phyloP scores from a whole-genome alignment of 257 asterid genomes.

The Coffea eugenioides region DNA sequence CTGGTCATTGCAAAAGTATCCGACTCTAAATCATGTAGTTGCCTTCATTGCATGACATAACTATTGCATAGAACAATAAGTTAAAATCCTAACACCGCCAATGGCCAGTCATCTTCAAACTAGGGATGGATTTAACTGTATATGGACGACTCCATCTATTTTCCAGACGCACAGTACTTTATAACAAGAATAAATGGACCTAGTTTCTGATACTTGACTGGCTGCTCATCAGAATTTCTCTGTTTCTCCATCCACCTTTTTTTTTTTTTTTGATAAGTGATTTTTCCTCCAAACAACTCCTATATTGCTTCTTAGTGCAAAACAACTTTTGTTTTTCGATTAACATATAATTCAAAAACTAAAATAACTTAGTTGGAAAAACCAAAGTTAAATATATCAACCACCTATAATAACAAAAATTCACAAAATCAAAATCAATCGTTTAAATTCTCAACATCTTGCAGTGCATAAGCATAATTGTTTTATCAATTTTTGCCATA shows the following conservation, averaged over 20 bases:
- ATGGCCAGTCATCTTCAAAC: not conserved
- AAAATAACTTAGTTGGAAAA: not conserved
- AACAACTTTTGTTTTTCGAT: not conserved
- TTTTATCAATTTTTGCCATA: not conserved
- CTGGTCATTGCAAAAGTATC: not conserved
- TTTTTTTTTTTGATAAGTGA: not conserved
- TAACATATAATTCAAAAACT: not conserved
- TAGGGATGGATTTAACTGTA: not conserved
- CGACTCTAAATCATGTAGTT: not conserved
- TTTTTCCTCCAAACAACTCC: not conserved
- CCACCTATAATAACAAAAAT: not conserved
- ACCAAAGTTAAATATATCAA: not conserved
- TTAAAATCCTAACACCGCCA: not conserved
- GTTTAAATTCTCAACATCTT: not conserved
- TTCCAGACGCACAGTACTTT: not conserved
- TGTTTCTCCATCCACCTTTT: not conserved
- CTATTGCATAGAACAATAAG: not conserved
- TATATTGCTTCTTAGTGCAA: not conserved
- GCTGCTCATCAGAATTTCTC: not conserved
- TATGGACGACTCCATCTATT: not conserved
- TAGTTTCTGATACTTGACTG: not conserved
- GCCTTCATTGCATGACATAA: not conserved
- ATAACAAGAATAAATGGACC: not conserved
- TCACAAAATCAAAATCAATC: not conserved
- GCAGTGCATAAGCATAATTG: not conserved